Evolutionary conservation across 768 basidiomycete species (phyloP), one percentile per base, ranked within the genome.

Genomic region (Calocera viscosa): DNA sequence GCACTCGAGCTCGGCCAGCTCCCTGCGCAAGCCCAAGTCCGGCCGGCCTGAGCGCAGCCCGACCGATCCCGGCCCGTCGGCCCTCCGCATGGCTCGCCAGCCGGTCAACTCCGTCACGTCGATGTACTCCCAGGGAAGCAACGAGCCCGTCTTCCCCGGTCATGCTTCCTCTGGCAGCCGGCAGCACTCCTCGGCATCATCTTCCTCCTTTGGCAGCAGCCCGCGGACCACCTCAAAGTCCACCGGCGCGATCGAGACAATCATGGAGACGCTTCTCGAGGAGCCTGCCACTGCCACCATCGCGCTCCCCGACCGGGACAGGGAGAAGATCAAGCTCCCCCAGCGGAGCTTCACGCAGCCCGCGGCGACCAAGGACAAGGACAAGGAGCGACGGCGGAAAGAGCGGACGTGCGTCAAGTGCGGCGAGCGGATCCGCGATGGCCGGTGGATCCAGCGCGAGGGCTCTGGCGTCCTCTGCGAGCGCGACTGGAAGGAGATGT

Each of bases 401-500:
- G 64, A 67, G 63, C 75, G 75, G 72, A 68, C 65, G 11, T 96
- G 94, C 73, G 76, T 85, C 64, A 83, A 85, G 69, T 96, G 94
- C 76, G 75, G 80, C 66, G 81, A 81, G 74, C 77, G 71, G 69
- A 87, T 95, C 66, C 86, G 88, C 39, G 88, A 92, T 74, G 87
- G 88, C 70, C 79, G 89, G 71, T 94, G 87, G 91, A 88, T 91
- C 68, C 82, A 80, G 73, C 66, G 38, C 49, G 53, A 82, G 80
- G n/a, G 87, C 83, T 47, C 63, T 38, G 67, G 83, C 77, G 85
- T 92, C 39, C 77, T 96, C 71, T 96, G 94, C 75, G 94, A 94
- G 73, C 77, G 76, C 72, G 94, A 94, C 75, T 96, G 94, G 94
- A 96, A 95, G 81, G 86, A 89, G 72, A 89, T 94, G 87, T 64